A percentile compares a stretch with the other conserved stretches of the same genome.
Conservation (phyloP, 2,329 filamentous ascomycete species). For the Cladosporium cucumerinum region DNA sequence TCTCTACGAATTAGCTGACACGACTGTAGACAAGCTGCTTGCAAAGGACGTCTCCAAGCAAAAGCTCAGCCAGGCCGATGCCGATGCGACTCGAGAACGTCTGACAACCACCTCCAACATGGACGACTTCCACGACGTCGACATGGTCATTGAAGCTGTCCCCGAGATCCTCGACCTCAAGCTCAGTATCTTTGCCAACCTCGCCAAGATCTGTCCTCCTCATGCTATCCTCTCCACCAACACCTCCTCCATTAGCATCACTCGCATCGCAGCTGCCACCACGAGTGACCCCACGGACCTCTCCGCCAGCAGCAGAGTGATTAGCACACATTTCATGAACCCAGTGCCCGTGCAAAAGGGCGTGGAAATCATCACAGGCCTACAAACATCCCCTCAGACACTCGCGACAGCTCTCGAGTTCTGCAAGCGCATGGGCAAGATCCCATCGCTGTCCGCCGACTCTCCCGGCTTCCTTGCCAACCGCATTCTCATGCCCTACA, state of each 20-base stretch:
- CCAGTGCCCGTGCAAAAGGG: constrained; percentile 95
- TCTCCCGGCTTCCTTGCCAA: constrained; percentile 94
- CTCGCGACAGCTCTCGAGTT: constrained; percentile 79
- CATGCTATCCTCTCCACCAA: constrained; percentile 95
- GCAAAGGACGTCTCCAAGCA: constrained; percentile 89
- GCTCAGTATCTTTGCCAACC: constrained; percentile 76
- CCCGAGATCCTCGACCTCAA: constrained; percentile 80
- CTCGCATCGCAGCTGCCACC: constrained; percentile 79
- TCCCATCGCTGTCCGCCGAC: constrained; percentile 82
- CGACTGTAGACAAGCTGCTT: constrained; percentile 73
- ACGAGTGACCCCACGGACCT: constrained; percentile 79
- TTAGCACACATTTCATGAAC: constrained; percentile 99
- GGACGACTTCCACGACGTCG: constrained; percentile 73
- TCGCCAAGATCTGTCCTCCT: constrained; percentile 75
- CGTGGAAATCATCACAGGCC: constrained; percentile 91
- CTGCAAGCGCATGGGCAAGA: constrained; percentile 89
- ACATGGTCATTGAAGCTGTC: constrained; percentile 97
- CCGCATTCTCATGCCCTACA: constrained; percentile 97
- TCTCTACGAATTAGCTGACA: background rate
- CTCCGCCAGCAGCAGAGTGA: constrained; percentile 77
- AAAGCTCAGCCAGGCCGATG: constrained; percentile 76
- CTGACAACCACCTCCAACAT: constrained; percentile 70
- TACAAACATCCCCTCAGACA: constrained; percentile 84
- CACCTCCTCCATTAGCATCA: constrained; percentile 98
- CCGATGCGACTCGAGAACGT: constrained; percentile 67